A percentile compares a stretch with the other conserved stretches of the same genome.
phyloP scores from a whole-genome alignment of 768 basidiomycete species.

The Trametes punicea region DNA sequence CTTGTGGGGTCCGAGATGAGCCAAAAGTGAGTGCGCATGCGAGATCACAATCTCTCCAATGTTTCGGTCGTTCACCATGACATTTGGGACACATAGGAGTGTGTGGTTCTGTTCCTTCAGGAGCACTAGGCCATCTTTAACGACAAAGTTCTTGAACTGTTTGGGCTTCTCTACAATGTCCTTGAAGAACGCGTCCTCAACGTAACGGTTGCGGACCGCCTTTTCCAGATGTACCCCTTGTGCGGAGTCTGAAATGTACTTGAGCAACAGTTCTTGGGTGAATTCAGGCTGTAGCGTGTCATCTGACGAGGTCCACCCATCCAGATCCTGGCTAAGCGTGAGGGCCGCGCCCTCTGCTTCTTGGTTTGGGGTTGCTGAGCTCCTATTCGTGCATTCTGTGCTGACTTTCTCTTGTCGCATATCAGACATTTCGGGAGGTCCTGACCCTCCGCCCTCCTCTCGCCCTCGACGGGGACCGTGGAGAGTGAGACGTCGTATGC shows the following conservation, averaged over 20 bases:
- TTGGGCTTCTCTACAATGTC: constrained; percentile 23
- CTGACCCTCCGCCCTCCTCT: background rate
- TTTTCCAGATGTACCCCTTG: constrained; percentile 7
- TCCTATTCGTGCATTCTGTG: too few relatives aligned
- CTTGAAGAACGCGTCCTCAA: constrained; percentile 31
- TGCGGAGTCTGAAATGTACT: background rate
- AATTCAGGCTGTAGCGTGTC: too few relatives aligned
- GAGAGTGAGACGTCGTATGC: too few relatives aligned
- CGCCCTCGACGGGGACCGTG: too few relatives aligned
- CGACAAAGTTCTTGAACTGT: constrained; percentile 28
- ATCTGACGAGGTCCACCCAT: too few relatives aligned
- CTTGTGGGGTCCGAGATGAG: constrained; percentile 36
- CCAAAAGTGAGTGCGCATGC: constrained; percentile 37
- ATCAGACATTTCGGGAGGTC: background rate
- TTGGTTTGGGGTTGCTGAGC: too few relatives aligned
- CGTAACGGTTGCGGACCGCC: constrained; percentile 23
- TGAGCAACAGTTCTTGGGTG: background rate
- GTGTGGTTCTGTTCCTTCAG: background rate
- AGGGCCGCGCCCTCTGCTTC: too few relatives aligned
- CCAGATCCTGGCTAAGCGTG: too few relatives aligned
- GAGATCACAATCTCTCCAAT: constrained; percentile 30
- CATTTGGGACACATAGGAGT: constrained; percentile 26
- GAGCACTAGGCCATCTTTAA: constrained; percentile 23
- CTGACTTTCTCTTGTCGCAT: too few relatives aligned
- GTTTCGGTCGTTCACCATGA: constrained; percentile 14